Percentiles rank a stretch among this genome's conserved stretches.
Evolutionary conservation across 441 rosid species (phyloP).

Genomic region (Euphorbia schlechtendalii): DNA sequence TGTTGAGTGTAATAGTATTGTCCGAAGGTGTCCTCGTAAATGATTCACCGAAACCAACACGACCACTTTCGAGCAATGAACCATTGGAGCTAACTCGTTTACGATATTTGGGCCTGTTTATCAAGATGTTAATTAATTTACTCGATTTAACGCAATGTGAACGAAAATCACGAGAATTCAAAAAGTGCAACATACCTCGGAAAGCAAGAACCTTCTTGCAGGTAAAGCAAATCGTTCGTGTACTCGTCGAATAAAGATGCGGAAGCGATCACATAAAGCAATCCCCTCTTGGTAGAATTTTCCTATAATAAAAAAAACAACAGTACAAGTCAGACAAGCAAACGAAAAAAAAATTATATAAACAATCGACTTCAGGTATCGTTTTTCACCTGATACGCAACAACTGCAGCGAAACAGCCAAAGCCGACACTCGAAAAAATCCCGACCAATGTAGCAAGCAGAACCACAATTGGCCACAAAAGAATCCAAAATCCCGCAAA

Average conservation of each 20-base stretch:
- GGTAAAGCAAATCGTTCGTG: constrained; percentile 27
- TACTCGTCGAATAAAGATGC: constrained; percentile 24
- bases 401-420: constrained; percentile 24
- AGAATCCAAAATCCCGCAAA: constrained; percentile 25
- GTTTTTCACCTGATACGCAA: constrained; percentile 24
- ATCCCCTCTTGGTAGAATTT: constrained; percentile 23
- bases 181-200: constrained; percentile 15
- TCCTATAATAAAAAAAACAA: constrained; percentile 9
- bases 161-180: not conserved
- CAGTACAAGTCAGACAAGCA: not conserved
- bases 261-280: constrained; percentile 25
- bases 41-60: constrained; percentile 12
- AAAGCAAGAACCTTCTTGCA: constrained; percentile 24
- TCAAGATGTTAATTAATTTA: not conserved
- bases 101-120: constrained; percentile 25
- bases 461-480: constrained; percentile 28
- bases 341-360: not conserved
- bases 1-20: not conserved
- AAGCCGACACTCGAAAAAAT: constrained; percentile 19
- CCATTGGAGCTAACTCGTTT: not conserved
- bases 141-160: not conserved
- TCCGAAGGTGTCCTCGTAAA: constrained; percentile 3
- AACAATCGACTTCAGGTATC: not conserved
- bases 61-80: constrained; percentile 16
- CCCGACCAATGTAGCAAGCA: constrained; percentile 15